Conservation (phyloP, 345 rosid species). For the Lenwebbia sp. region DNA sequence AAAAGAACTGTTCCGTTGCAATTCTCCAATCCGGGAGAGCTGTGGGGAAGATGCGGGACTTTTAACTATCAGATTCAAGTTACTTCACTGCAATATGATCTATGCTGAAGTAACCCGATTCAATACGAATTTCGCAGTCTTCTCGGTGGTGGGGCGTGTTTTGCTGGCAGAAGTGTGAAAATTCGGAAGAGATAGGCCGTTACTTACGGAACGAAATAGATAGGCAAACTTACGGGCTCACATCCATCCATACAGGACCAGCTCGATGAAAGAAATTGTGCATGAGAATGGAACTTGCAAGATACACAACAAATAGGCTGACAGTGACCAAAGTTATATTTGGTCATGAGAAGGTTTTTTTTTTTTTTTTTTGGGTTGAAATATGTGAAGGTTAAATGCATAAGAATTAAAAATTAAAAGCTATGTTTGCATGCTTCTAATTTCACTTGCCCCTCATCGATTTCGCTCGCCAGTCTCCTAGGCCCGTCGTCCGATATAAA, state of each 20-base stretch:
- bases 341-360: neutral
- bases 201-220: neutral
- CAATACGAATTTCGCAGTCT: neutral
- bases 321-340: neutral
- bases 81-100: neutral
- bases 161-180: neutral
- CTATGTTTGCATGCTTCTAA: neutral
- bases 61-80: neutral
- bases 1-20: neutral
- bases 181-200: neutral
- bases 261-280: neutral
- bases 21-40: neutral
- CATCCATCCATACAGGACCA: neutral
- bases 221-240: neutral
- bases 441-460: neutral
- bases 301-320: neutral
- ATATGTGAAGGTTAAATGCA: neutral
- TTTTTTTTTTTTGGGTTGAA: too few species aligned
- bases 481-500: neutral
- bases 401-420: neutral
- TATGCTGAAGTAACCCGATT: neutral
- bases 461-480: neutral
- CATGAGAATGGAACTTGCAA: neutral
- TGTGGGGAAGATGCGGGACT: neutral
- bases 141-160: neutral